Evolutionary conservation across 2,329 filamentous ascomycete species (phyloP), one percentile per base, ranked within the genome.

Genomic region (Pestalotiopsis sp.): DNA sequence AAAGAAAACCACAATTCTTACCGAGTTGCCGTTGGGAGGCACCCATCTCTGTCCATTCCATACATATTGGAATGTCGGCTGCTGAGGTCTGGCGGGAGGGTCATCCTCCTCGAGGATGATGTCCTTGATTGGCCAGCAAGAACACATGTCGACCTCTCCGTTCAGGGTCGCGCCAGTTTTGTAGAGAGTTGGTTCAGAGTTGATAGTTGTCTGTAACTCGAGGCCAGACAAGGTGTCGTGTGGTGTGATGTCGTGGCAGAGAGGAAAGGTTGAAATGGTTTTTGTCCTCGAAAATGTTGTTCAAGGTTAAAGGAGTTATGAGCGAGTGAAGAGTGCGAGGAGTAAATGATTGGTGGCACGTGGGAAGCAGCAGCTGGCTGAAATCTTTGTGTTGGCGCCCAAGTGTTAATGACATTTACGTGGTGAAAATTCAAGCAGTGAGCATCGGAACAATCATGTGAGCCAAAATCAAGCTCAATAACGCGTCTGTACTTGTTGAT

Each of bases 111-210:
- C 84, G 70, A 83, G 75, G 75, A 84, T 80, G 76, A 86, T 69
- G 75, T 86, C 84, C 75, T 79, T 76, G 61, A 83, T 84, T 0
- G 85, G 82, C 77, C 86, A 87, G 73, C 84, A 87, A 4, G 83
- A 82, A 73, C 86, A 89, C 86, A 89, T 88, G 6, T 63, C 78
- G 73, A 40, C 23, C 12, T 4, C 23, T 31, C 6, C 31, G 31
- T 27, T 36, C 57, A n/a, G 17, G 20, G 20, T 59, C 11, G 27
- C 2, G 9, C 60, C 23, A 52, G 58, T 49, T 17, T 31, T 67
- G 60, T 25, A 41, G 56, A 52, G 14, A 36, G 31, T 36, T 36
- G 31, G 31, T 9, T 9, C 31, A 9, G 6, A 36, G 9, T 9
- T 14, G 49, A 40, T 57, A 25, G 17, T 4, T 31, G 31, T 58